Evolutionary conservation across 352 stramenopile species (phyloP), one percentile per base, ranked within the genome.

Genomic region (Globisporangium cederbergense): DNA sequence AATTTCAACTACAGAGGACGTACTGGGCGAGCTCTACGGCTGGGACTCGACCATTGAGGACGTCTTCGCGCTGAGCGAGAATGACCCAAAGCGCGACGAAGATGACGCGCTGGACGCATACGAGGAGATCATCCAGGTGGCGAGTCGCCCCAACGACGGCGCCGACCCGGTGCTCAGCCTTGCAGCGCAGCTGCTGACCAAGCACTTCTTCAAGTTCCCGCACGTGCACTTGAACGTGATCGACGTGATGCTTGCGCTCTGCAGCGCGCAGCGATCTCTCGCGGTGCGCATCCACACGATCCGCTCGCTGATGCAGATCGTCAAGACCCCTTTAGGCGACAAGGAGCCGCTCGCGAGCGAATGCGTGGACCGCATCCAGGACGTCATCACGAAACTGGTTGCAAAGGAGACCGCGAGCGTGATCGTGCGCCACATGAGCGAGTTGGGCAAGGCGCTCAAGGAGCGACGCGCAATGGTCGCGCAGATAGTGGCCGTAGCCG

Each of bases 141-240:
- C 72, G 53, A 58, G n/a, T 25, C 13, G 50, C 46, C 20, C 71
- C 61, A n/a, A 43, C 11, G 38, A 46, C 14, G 11, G 40, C 40
- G 11, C 11, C 40, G 81, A 89, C 64, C 51, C 75, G 0, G 84
- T 87, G 67, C 70, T 91, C 52, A 89, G 77, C 65, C 78, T 90
- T 30, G 82, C 82, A 47, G 82, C 81, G 22, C 83, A 90, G 66
- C 64, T 93, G 42, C 73, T 93, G 18, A 82, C 83, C 60, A 88
- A 88, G 58, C 83, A 94, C 58, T 94, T 92, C 58, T 76, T 78
- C 68, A 81, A 83, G 66, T 92, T 91, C 64, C 81, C 79, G 22
- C 83, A 92, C 70, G 81, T 92, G 45, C 78, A 91, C 55, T 47
- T 84, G 58, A 91, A 92, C 63, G 81, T 94, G 14, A 72, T 92